Evolutionary conservation across 139 green algal species (phyloP).

Genomic region (Zygnema circumcarinatum): DNA sequence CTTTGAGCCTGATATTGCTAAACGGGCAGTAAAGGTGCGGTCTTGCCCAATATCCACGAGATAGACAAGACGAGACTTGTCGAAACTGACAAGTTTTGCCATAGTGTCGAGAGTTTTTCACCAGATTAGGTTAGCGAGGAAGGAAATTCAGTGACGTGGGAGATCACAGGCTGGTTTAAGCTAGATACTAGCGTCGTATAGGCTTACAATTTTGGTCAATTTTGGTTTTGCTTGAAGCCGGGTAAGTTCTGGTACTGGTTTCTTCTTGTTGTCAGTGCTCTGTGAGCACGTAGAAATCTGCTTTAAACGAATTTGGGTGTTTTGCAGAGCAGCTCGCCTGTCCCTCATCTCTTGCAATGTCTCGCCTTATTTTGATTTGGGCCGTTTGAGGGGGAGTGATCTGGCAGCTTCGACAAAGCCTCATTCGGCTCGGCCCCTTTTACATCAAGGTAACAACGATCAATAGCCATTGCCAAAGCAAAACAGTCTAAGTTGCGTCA

Average conservation of each 20-base stretch:
- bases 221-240: no score
- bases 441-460: constrained; percentile 47
- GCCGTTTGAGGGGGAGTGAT: neutral
- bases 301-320: neutral
- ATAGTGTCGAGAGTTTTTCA: no score
- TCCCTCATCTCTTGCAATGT: neutral
- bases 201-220: neutral
- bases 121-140: neutral
- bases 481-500: neutral
- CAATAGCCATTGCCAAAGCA: neutral
- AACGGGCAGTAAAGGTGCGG: constrained; percentile 19
- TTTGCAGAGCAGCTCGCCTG: neutral
- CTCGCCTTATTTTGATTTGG: neutral
- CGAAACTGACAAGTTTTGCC: neutral
- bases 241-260: no score
- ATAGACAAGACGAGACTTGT: no score
- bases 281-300: neutral
- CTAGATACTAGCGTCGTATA: neutral
- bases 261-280: neutral
- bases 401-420: constrained; percentile 33
- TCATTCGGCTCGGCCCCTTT: constrained; percentile 49
- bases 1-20: neutral
- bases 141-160: neutral
- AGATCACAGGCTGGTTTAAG: neutral
- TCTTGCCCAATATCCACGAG: no score